Evolutionary conservation across 2,329 filamentous ascomycete species (phyloP).

Genomic region (Verticillium nonalfalfae): DNA sequence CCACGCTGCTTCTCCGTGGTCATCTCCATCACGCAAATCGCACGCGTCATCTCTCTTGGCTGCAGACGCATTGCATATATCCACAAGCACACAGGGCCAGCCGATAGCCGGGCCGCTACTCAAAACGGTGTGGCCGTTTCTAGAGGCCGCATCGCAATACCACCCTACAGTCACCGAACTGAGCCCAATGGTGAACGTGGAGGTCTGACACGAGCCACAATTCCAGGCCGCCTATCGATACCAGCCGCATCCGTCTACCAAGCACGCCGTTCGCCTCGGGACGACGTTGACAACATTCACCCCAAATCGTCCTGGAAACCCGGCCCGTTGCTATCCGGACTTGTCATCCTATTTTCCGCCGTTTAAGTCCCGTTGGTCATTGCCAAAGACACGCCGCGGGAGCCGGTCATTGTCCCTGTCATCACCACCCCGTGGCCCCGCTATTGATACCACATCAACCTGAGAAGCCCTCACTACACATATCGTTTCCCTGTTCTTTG

Average conservation of each 20-base stretch:
- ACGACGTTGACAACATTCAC: neutral
- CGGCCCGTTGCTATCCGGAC: neutral
- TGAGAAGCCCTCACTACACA: neutral
- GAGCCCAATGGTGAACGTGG: neutral
- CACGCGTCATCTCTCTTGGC: neutral
- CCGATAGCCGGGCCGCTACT: neutral
- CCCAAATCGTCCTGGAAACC: neutral
- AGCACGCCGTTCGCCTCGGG: neutral
- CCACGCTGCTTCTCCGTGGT: neutral
- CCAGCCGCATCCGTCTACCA: neutral
- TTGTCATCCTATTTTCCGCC: neutral
- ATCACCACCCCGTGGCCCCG: neutral
- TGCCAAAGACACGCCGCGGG: neutral
- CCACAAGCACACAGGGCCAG: neutral
- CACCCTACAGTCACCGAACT: neutral
- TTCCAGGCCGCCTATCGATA: neutral
- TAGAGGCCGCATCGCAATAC: neutral
- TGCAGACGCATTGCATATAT: neutral
- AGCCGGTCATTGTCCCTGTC: neutral
- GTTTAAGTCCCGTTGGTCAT: neutral
- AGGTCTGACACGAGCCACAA: neutral
- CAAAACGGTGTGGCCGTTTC: neutral
- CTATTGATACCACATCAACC: neutral
- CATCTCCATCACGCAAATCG: neutral
- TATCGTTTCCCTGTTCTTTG: neutral